Base-by-base conservation (phyloP, 345 rosid species). In the Excoecaria agallocha region DNA sequence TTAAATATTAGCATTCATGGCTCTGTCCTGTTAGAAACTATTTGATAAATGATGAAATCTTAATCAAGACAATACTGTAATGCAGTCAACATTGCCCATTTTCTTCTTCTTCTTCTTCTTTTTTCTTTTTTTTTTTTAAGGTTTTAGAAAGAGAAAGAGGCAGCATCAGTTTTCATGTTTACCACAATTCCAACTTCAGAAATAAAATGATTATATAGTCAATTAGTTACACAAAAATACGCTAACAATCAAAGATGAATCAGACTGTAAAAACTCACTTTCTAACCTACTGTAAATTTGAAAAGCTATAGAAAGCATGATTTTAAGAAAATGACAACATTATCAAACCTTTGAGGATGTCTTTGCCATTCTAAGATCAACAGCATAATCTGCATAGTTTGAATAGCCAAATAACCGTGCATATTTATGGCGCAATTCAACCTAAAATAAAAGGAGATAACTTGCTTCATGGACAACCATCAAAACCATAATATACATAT, bases 351-450 rank as follows among this genome's bases (percentile, higher is more conserved):
- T 94, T n/a, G 87, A 76, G 76, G 98, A 87, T 49, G 89, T 87
- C 85, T 89, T 88, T 48, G 96, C 88, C 99, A 94, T 94, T 78
- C 97, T 81, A 69, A 68, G 81, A 78, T 89, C 89, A 84, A 92
- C 87, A 72, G 90, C 89, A 84, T 86, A 92, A 70, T 94, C 97
- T 12, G 98, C 95, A 60, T 86, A 94, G 82, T 87, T 92, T 72
- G 94, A 84, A 87, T 89, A 87, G 73, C 94, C 98, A 82, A 92
- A 88, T 69, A 91, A 78, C 54, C 96, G 85, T 76, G 97, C 95
- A 82, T 87, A 80, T 78, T 87, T 94, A 75, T 92, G 98, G 76
- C 98, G 98, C 64, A 83, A 76, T 62, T 91, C 90, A 51, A 92
- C 96, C 98, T 94, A 77, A 70, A 79, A 71, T 75, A 45, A 51